A percentile compares a stretch with the other conserved stretches of the same genome.
phyloP scores from a whole-genome alignment of 2,329 filamentous ascomycete genomes.

The Fusarium sp. region DNA sequence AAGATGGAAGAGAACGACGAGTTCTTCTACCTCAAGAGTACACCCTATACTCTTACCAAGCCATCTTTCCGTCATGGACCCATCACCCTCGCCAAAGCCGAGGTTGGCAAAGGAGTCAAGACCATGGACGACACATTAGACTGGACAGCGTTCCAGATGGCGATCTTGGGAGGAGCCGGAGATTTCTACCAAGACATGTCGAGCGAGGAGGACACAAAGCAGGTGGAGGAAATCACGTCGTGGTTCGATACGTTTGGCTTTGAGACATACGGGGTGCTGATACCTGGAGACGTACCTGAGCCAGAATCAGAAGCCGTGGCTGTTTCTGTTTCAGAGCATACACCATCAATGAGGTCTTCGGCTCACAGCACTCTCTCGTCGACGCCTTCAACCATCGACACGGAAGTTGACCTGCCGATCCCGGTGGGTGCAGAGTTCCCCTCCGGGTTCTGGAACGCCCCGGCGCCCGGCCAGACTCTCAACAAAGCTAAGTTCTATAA shows the following conservation, averaged over 20 bases:
- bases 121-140: slow-evolving; percentile 62
- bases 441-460: slow-evolving; percentile 47
- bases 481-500: slow-evolving; percentile 48
- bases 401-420: slow-evolving; percentile 51
- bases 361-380: slow-evolving; percentile 40
- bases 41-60: slow-evolving; percentile 58
- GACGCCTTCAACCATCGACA: slow-evolving; percentile 43
- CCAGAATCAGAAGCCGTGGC: not conserved
- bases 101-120: slow-evolving; percentile 50
- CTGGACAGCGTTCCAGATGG: slow-evolving; percentile 73
- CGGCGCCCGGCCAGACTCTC: slow-evolving; percentile 27
- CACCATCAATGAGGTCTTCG: slow-evolving; percentile 34
- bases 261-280: slow-evolving; percentile 53
- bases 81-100: slow-evolving; percentile 60
- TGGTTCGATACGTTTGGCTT: slow-evolving; percentile 65
- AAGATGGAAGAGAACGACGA: slow-evolving; percentile 52
- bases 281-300: slow-evolving; percentile 32
- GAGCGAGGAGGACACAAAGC: slow-evolving; percentile 57
- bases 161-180: slow-evolving; percentile 66
- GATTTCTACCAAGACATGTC: slow-evolving; percentile 56
- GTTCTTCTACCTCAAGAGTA: slow-evolving; percentile 58
- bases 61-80: slow-evolving; percentile 64
- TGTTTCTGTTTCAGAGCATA: not conserved
- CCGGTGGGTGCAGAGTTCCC: slow-evolving; percentile 49
- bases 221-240: slow-evolving; percentile 53